A percentile compares a stretch with the other conserved stretches of the same genome.
phyloP scores from a whole-genome alignment of 257 asterid genomes.

The Fraxinus americana region DNA sequence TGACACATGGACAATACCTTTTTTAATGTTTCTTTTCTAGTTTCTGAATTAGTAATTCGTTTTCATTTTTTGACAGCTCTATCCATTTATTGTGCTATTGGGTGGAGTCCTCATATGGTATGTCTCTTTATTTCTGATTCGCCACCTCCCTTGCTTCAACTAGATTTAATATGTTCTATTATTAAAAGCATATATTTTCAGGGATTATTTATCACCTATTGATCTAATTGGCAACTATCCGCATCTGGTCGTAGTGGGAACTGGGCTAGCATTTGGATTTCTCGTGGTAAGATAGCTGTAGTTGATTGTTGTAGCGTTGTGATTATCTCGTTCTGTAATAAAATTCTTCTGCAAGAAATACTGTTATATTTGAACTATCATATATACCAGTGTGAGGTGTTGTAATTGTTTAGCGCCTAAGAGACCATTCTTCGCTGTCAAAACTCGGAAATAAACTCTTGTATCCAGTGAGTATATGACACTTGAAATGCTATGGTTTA shows the following conservation, averaged over 20 bases:
- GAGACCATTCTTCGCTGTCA: neutral
- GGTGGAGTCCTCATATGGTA: slow-evolving; percentile 80
- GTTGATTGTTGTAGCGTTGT: slow-evolving; percentile 8
- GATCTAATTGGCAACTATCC: slow-evolving; percentile 71
- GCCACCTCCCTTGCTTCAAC: neutral
- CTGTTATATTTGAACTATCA: neutral
- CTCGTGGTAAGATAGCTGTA: slow-evolving; percentile 74
- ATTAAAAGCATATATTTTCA: slow-evolving; percentile 37
- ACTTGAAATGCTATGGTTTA: neutral
- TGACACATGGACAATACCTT: slow-evolving; percentile 7
- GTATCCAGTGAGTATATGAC: neutral
- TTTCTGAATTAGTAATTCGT: slow-evolving; percentile 21
- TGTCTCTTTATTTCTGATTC: slow-evolving; percentile 29
- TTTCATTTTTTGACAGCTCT: slow-evolving; percentile 57
- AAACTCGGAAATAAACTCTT: neutral
- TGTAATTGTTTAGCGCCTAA: neutral
- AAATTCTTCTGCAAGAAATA: neutral
- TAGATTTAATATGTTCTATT: slow-evolving; percentile 15
- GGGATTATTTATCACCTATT: slow-evolving; percentile 86
- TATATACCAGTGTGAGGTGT: neutral
- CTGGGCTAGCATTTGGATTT: slow-evolving; percentile 93
- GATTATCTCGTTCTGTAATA: neutral
- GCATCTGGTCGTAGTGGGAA: slow-evolving; percentile 65
- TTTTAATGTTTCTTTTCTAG: slow-evolving; percentile 7
- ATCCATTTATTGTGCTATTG: slow-evolving; percentile 75